A percentile compares a stretch with the other conserved stretches of the same genome.
Conservation (phyloP, 148 eudicot genomes). For the Hydrangea macrophylla region DNA sequence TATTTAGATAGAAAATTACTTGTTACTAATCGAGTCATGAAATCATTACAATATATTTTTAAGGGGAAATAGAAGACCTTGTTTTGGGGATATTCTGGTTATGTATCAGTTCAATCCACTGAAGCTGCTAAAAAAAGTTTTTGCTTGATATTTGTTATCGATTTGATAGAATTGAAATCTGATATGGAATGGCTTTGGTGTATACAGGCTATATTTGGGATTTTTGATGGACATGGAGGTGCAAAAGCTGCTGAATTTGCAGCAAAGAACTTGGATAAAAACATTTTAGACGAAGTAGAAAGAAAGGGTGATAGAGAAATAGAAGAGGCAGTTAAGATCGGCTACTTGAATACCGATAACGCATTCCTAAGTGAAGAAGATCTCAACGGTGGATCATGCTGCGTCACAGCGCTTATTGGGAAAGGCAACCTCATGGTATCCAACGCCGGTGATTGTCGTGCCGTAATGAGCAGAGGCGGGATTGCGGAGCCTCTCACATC, state of each 20-base stretch:
- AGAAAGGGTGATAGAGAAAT: constrained; percentile 26
- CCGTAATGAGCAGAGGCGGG: constrained; percentile 76
- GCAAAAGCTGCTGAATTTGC: constrained; percentile 74
- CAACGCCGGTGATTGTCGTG: constrained; percentile 94
- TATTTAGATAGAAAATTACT: not conserved
- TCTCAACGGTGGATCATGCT: constrained; percentile 63
- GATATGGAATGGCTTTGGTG: no score
- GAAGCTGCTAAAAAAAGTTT: not conserved
- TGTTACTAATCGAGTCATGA: not conserved
- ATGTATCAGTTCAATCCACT: not conserved
- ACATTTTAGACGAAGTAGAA: constrained; percentile 52
- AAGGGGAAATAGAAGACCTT: not conserved
- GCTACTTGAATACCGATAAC: constrained; percentile 65
- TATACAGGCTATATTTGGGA: constrained; percentile 75
- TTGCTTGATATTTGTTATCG: not conserved
- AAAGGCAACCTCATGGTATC: constrained; percentile 74
- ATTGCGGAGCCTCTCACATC: constrained; percentile 70
- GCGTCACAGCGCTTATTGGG: constrained; percentile 73
- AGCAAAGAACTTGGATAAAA: constrained; percentile 55
- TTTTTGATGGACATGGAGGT: constrained; percentile 94
- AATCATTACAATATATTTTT: no score
- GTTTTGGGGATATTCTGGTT: not conserved
- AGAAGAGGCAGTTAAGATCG: constrained; percentile 53
- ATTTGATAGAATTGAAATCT: constrained; percentile 3
- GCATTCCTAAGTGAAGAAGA: constrained; percentile 62